These are phyloP conservation scores for Cephaloascus albidus DNA, from an alignment of 805 yeast genomes.

Conservation along the genomic window DNA sequence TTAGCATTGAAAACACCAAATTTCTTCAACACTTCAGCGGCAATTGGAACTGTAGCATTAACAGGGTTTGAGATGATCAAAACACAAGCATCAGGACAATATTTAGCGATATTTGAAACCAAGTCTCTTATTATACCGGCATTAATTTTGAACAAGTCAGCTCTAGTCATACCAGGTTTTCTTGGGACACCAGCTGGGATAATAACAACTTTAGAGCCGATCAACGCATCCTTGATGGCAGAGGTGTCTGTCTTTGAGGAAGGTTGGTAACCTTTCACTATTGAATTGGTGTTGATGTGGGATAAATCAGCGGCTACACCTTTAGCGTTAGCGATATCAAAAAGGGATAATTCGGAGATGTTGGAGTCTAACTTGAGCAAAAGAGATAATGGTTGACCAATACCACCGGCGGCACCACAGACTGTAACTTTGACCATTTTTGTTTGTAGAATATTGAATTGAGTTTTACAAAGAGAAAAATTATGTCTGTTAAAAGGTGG, in stretches of 20 bases:
- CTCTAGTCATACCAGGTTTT: constrained; percentile 40
- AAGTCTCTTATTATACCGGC: constrained; percentile 34
- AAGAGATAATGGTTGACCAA: constrained; percentile 36
- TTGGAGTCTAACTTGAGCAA: constrained; percentile 28
- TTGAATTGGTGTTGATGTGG: constrained; percentile 30
- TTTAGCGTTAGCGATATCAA: constrained; percentile 32
- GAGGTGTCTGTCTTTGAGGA: constrained; percentile 1
- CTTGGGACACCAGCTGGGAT: constrained; percentile 41
- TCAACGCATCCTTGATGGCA: constrained; percentile 26
- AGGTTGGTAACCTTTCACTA: constrained; percentile 31
- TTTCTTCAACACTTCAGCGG: constrained; percentile 37
- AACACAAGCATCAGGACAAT: constrained; percentile 32
- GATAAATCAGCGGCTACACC: constrained; percentile 39
- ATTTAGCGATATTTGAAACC: constrained; percentile 26
- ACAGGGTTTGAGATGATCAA: constrained; percentile 37
- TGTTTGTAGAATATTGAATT: not conserved
- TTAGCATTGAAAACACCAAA: constrained; percentile 35
- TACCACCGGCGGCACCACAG: constrained; percentile 41
- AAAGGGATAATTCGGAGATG: constrained; percentile 28
- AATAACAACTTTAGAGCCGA: constrained; percentile 27
- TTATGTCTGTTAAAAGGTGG: no score
- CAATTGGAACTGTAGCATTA: constrained; percentile 36
- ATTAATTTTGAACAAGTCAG: constrained; percentile 35
- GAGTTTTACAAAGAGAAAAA: not conserved
- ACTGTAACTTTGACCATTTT: constrained; percentile 39